phyloP scores from a whole-genome alignment of 306 rosid genomes.

The Cucurbita ficifolia region DNA sequence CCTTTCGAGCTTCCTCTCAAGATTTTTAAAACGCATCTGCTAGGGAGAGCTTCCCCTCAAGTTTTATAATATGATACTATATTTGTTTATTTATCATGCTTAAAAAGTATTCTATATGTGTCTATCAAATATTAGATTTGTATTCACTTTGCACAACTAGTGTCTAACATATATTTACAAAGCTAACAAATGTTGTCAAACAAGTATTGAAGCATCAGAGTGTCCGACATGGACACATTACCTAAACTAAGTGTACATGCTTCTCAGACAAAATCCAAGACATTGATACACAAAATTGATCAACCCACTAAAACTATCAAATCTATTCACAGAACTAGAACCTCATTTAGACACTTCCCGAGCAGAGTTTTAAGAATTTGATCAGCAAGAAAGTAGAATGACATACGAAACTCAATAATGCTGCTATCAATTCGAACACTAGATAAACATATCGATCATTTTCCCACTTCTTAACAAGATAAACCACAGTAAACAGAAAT shows the following conservation, averaged over 20 bases:
- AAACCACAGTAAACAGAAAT: neutral
- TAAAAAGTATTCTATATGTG: neutral
- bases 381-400: neutral
- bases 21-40: too few species aligned
- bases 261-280: neutral
- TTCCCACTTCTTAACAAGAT: neutral
- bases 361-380: neutral
- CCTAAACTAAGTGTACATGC: neutral
- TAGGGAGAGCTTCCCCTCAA: too few species aligned
- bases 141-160: neutral
- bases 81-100: neutral
- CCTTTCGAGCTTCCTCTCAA: too few species aligned
- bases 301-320: neutral
- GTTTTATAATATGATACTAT: too few species aligned
- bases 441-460: neutral
- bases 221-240: neutral
- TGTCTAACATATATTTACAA: neutral
- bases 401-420: neutral
- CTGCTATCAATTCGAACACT: neutral
- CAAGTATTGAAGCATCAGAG: neutral
- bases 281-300: neutral
- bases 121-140: neutral
- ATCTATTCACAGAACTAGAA: neutral
- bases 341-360: neutral
- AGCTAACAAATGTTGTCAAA: neutral